A percentile compares a stretch with the other conserved stretches of the same genome.
Conservation (phyloP, 2,329 filamentous ascomycete genomes). For the Cytospora mali region DNA sequence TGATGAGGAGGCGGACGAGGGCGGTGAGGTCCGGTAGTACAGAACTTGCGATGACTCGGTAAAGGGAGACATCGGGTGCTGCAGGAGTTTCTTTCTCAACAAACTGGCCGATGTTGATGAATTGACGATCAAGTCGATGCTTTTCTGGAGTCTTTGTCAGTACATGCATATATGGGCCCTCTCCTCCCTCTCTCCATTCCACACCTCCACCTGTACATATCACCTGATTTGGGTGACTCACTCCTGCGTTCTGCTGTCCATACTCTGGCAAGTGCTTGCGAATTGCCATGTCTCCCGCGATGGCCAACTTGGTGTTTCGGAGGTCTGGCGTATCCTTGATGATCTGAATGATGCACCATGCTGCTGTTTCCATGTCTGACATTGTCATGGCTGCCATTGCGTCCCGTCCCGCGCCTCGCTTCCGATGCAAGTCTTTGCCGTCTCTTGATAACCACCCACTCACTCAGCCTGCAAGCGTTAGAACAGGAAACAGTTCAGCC, state of each 20-base stretch:
- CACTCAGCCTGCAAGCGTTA: slow-evolving; percentile 8
- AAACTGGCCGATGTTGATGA: slow-evolving; percentile 26
- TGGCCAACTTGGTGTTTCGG: slow-evolving; percentile 22
- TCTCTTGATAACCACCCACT: slow-evolving; percentile 9
- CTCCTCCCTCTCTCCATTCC: too few species aligned
- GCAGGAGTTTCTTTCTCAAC: slow-evolving; percentile 27
- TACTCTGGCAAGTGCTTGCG: slow-evolving; percentile 22
- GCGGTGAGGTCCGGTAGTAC: slow-evolving; percentile 27
- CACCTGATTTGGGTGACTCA: slow-evolving; percentile 1
- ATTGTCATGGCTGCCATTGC: slow-evolving; percentile 19
- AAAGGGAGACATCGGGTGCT: slow-evolving; percentile 26
- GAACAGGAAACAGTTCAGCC: background rate
- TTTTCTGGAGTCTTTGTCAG: slow-evolving; percentile 19
- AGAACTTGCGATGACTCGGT: slow-evolving; percentile 21
- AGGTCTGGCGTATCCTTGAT: slow-evolving; percentile 29
- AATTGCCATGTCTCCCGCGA: slow-evolving; percentile 26
- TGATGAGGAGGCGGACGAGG: slow-evolving; percentile 11
- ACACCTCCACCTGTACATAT: background rate
- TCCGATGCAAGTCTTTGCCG: background rate
- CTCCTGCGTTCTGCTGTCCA: slow-evolving; percentile 18
- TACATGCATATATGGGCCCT: too few species aligned
- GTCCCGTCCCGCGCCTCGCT: slow-evolving; percentile 18
- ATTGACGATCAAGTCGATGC: slow-evolving; percentile 27
- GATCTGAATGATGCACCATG: slow-evolving; percentile 27
- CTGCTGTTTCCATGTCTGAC: slow-evolving; percentile 24